Evolutionary conservation across 1,139 yeast species (phyloP).

Genomic region (Yamadazyma taylorii): DNA sequence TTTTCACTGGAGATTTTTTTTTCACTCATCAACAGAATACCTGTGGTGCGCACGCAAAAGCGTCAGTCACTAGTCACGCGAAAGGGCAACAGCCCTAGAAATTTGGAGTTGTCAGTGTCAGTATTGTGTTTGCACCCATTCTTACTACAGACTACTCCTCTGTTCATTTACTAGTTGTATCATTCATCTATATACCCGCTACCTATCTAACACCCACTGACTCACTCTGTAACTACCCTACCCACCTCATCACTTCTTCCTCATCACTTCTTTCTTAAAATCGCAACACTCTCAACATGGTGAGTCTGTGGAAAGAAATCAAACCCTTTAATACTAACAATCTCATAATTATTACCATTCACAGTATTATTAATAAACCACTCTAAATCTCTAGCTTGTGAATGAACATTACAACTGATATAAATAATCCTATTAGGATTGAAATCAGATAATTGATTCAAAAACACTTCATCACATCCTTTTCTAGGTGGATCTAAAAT

Average conservation of each 20-base stretch:
- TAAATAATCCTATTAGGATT: constrained; percentile 85
- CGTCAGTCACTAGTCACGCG: too few relatives aligned
- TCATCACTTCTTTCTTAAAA: constrained; percentile 40
- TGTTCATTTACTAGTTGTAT: too few relatives aligned
- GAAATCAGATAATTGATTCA: constrained; percentile 80
- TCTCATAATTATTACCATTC: constrained; percentile 60
- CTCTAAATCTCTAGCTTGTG: constrained; percentile 92
- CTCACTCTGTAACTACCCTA: too few relatives aligned
- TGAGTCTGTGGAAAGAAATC: constrained; percentile 93
- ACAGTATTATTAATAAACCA: constrained; percentile 71
- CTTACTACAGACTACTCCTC: too few relatives aligned
- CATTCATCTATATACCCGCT: too few relatives aligned
- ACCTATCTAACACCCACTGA: too few relatives aligned
- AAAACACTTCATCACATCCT: constrained; percentile 88
- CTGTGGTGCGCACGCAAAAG: constrained; percentile 3
- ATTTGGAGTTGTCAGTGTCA: not conserved
- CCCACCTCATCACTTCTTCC: too few relatives aligned
- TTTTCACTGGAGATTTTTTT: constrained; percentile 17
- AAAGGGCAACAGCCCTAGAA: constrained; percentile 4
- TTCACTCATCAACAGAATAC: constrained; percentile 3
- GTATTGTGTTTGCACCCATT: too few relatives aligned
- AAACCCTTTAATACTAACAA: constrained; percentile 88
- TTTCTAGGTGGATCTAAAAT: constrained; percentile 96
- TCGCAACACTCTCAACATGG: constrained; percentile 96
- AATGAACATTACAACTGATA: constrained; percentile 95